Conservation (phyloP, 768 basidiomycete genomes). For the Xerocomellus intermedius region DNA sequence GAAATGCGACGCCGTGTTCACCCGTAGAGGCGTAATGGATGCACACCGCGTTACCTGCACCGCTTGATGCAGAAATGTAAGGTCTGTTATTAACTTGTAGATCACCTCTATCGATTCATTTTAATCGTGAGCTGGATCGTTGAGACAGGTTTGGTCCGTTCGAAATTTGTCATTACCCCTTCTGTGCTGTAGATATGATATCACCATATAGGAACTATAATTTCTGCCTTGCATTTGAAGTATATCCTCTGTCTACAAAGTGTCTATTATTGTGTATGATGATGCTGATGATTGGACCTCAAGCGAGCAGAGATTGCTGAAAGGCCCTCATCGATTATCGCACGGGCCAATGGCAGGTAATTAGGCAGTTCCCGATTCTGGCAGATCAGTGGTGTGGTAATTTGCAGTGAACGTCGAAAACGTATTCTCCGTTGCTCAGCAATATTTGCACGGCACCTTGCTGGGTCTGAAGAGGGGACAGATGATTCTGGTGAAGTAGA, state of each 20-base stretch:
- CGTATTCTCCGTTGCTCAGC: background rate
- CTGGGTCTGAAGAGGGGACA: background rate
- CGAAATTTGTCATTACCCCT: background rate
- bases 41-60: constrained; percentile 14
- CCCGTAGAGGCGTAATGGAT: constrained; percentile 19
- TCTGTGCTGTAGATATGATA: background rate
- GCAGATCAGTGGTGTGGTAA: background rate
- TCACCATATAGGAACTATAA: background rate
- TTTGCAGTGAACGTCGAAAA: no score
- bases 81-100: background rate
- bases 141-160: background rate
- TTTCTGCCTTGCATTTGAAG: background rate
- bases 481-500: background rate
- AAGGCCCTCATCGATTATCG: background rate
- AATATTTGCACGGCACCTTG: no score
- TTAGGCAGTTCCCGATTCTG: background rate
- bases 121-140: background rate
- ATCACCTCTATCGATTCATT: no score
- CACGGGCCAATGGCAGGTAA: background rate
- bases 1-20: constrained; percentile 15
- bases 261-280: background rate
- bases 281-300: background rate
- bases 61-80: background rate
- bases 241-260: background rate
- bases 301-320: background rate